A percentile compares a stretch with the other conserved stretches of the same genome.
phyloP scores from a whole-genome alignment of 306 rosid species.

The Canavalia ensiformis region DNA sequence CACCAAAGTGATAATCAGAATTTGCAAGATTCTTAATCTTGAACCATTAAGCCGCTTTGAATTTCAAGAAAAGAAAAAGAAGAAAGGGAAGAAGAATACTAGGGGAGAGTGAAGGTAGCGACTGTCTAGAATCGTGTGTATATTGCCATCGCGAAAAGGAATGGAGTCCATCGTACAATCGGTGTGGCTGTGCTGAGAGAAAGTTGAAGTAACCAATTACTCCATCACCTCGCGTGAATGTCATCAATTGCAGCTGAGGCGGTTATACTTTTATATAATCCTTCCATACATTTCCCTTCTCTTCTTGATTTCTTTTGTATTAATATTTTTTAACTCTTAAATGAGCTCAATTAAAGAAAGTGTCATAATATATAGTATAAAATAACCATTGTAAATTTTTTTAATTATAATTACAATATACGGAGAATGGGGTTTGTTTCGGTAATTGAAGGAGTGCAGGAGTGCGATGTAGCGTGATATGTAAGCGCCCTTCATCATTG shows the following conservation, averaged over 20 bases:
- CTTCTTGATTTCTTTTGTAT: neutral
- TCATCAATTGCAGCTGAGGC: slow-evolving; percentile 51
- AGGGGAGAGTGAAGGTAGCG: slow-evolving; percentile 65
- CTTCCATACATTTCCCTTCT: slow-evolving; percentile 17
- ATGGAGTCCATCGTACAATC: slow-evolving; percentile 28
- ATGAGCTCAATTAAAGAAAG: neutral
- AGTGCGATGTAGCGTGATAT: slow-evolving; percentile 42
- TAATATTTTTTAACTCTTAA: neutral
- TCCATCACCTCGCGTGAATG: slow-evolving; percentile 40
- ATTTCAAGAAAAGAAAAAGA: neutral
- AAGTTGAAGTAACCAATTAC: slow-evolving; percentile 33
- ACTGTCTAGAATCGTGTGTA: slow-evolving; percentile 63
- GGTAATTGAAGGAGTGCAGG: neutral
- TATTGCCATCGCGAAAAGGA: slow-evolving; percentile 77
- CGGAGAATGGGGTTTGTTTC: neutral
- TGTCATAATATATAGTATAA: neutral
- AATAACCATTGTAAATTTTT: neutral
- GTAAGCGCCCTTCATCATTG: slow-evolving; percentile 28
- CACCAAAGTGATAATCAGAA: slow-evolving; percentile 10
- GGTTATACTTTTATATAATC: slow-evolving; percentile 46
- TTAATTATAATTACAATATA: neutral
- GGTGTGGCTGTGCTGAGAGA: slow-evolving; percentile 7
- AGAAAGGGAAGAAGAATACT: slow-evolving; percentile 47
- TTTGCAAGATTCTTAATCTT: neutral
- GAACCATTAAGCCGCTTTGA: slow-evolving; percentile 2